Evolutionary conservation across 108 stramenopile genomes (phyloP), one percentile per base, ranked within the genome.

Genomic region (Cyclotella atomus): DNA sequence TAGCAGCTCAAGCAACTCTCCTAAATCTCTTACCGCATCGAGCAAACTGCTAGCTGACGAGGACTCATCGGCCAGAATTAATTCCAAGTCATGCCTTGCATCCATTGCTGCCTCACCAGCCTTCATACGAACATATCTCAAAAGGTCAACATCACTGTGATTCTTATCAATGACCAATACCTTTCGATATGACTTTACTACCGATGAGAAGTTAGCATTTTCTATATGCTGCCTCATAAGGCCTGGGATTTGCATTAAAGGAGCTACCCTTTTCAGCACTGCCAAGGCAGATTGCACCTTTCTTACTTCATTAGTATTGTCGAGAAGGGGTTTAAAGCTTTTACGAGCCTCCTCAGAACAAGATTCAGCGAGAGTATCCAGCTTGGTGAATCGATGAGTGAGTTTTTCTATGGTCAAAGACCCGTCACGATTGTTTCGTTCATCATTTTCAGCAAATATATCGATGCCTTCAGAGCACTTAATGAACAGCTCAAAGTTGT

Each of bases 391-490:
- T n/a, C 89, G 80, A 65, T 82, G 86, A 7, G 88, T 74, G 29
- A 81, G 57, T 32, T 70, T 68, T 27, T 74, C 47, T 24, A 87
- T 76, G 14, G 87, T 87, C n/a, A 76, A 27, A 73, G 85, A 21
- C 65, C 70, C 59, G 78, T 85, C 12, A 55, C 54, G 44, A 65
- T 59, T 2, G 81, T 69, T 44, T 65, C 60, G 49, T 24, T 52
- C 83, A 34, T 55, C 27, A 46, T 74, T 71, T 30, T 65, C 74
- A 5, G 65, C 67, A 65, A 91, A 91, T 14, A 85, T 76, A 67
- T 96, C 95, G 57, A 96, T 91, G 30, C 92, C 95, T 55, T 96
- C 95, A 19, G 95, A 91, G 56, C 95, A 96, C 36, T 91, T 85
- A 17, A 96, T 81, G 69, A 93, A 96, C 9, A 96, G 73, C 7